phyloP scores from a whole-genome alignment of 73 alveolate species.

The Halteria grandinella region DNA sequence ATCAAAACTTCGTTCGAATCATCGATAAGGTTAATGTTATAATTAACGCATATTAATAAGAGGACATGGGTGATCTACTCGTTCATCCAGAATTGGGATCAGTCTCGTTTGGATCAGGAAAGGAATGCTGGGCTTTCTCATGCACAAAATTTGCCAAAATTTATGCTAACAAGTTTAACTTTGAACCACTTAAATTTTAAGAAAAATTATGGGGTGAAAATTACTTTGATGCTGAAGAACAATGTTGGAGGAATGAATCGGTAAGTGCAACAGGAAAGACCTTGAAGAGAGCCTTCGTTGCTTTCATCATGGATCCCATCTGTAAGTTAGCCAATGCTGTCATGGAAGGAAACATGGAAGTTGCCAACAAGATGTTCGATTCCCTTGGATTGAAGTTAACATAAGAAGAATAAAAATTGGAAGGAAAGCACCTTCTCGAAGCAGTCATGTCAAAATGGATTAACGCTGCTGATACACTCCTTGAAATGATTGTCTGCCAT shows the following conservation, averaged over 20 bases:
- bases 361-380: constrained; percentile 52
- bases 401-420: constrained; percentile 72
- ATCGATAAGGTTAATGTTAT: constrained; percentile 83
- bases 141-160: constrained; percentile 80
- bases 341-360: constrained; percentile 72
- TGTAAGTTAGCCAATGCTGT: constrained; percentile 64
- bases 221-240: constrained; percentile 71
- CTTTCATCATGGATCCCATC: constrained; percentile 89
- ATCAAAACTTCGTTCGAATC: constrained; percentile 72
- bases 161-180: constrained; percentile 79
- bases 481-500: constrained; percentile 86
- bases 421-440: constrained; percentile 74
- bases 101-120: constrained; percentile 95
- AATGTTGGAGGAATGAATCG: constrained; percentile 33
- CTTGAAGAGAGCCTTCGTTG: constrained; percentile 89
- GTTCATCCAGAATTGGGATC: constrained; percentile 87
- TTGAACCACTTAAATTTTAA: constrained; percentile 60
- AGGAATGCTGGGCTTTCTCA: constrained; percentile 95
- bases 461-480: constrained; percentile 90
- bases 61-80: constrained; percentile 61
- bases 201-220: constrained; percentile 94
- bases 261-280: constrained; percentile 71
- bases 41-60: constrained; percentile 79
- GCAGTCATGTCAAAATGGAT: constrained; percentile 86
- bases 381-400: constrained; percentile 65